A percentile compares a stretch with the other conserved stretches of the same genome.
These are phyloP conservation scores for Immersiella caudata DNA, from an alignment of 495 filamentous ascomycete species.

Conservation along the genomic window DNA sequence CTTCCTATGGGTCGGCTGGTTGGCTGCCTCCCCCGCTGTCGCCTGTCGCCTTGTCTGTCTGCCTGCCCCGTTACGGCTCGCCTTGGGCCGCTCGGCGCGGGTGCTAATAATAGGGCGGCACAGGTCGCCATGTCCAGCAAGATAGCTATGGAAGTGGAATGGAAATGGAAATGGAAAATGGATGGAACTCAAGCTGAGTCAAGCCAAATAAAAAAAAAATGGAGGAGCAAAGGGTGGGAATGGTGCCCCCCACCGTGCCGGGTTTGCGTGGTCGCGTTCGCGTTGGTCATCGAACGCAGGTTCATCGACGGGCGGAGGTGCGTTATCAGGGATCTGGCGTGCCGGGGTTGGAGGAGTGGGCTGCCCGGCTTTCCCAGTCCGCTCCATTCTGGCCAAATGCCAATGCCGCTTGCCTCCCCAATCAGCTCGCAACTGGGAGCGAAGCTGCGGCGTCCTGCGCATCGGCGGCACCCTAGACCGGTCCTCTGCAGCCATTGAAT, in stretches of 20 bases:
- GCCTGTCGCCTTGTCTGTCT: background rate
- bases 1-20: no score
- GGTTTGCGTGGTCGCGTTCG: background rate
- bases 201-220: no score
- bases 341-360: background rate
- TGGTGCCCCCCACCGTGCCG: slow-evolving; percentile 13
- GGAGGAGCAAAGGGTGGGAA: background rate
- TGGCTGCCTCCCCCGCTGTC: background rate
- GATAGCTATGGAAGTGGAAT: no score
- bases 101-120: background rate
- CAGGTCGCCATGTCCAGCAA: background rate
- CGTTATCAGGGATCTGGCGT: slow-evolving; percentile 12
- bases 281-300: slow-evolving; percentile 13
- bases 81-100: background rate
- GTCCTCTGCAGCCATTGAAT: background rate
- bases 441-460: background rate
- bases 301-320: background rate
- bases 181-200: no score
- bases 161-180: slow-evolving; percentile 7
- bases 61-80: background rate
- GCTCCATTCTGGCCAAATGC: no score
- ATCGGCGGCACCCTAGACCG: background rate
- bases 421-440: background rate
- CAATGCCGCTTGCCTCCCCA: background rate
- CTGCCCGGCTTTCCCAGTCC: no score